Conservation (phyloP, 208 protist genomes). For the Herpetomonas samuelpessoai region DNA sequence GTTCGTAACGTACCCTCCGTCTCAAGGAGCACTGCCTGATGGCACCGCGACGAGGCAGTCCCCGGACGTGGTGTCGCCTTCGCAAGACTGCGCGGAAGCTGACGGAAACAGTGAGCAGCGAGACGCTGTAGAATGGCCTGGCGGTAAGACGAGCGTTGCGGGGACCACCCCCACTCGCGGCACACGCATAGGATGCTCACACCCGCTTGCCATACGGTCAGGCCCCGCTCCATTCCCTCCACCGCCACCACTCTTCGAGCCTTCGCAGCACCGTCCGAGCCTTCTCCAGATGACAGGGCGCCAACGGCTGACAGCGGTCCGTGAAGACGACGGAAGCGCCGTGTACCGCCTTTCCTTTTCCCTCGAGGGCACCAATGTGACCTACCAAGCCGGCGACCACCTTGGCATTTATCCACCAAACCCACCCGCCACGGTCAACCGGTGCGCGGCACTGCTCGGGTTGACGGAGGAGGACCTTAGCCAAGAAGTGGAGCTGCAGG, state of each 20-base stretch:
- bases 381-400: slow-evolving; percentile 93
- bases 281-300: slow-evolving; percentile 34
- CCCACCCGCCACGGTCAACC: slow-evolving; percentile 62
- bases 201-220: background rate
- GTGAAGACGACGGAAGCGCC: slow-evolving; percentile 54
- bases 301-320: slow-evolving; percentile 26
- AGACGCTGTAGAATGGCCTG: too few relatives aligned
- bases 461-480: slow-evolving; percentile 39
- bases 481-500: slow-evolving; percentile 48
- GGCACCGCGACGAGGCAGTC: too few relatives aligned
- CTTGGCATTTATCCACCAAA: slow-evolving; percentile 89
- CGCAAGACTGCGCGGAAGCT: too few relatives aligned
- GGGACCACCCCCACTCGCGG: too few relatives aligned
- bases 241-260: slow-evolving; percentile 46
- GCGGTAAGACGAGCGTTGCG: background rate
- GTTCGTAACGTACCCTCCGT: slow-evolving; percentile 19
- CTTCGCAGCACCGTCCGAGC: slow-evolving; percentile 47
- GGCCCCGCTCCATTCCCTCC: slow-evolving; percentile 31
- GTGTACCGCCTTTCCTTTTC: slow-evolving; percentile 44
- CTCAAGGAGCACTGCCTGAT: background rate
- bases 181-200: too few relatives aligned
- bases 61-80: too few relatives aligned
- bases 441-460: slow-evolving; percentile 43
- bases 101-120: too few relatives aligned
- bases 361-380: slow-evolving; percentile 43